Conservation (phyloP, 169 alveolate species). For the Plasmodium malariae region DNA sequence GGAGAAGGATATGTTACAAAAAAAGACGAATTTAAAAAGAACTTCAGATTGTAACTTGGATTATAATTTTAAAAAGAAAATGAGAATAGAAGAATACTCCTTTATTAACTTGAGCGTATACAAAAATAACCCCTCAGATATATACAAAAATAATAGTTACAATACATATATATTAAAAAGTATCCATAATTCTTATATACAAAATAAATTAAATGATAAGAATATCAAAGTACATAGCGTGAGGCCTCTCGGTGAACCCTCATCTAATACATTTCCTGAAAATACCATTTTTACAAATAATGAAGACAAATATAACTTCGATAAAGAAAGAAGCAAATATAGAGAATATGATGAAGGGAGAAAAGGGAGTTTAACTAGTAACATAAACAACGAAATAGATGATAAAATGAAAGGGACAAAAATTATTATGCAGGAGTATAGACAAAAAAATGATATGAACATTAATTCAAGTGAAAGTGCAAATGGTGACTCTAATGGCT, state of each 20-base stretch:
- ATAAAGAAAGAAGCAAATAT: neutral
- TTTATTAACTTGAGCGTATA: slow-evolving; percentile 45
- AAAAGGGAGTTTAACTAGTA: slow-evolving; percentile 5
- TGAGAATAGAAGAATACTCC: slow-evolving; percentile 43
- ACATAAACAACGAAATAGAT: slow-evolving; percentile 24
- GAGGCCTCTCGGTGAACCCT: neutral
- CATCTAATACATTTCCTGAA: neutral
- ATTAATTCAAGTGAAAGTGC: neutral
- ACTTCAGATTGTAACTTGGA: slow-evolving; percentile 7
- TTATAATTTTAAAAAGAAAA: slow-evolving; percentile 20
- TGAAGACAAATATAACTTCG: neutral
- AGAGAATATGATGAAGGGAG: neutral
- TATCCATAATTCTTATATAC: slow-evolving; percentile 40
- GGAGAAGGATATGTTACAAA: neutral
- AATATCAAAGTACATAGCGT: neutral
- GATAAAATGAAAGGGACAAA: neutral
- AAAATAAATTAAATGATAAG: slow-evolving; percentile 28
- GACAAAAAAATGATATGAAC: neutral
- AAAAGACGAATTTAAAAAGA: slow-evolving; percentile 41
- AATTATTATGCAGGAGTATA: neutral
- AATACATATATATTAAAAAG: slow-evolving; percentile 59
- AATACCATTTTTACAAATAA: neutral
- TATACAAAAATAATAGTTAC: slow-evolving; percentile 48
- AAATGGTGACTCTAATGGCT: too few species aligned
- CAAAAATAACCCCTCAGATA: slow-evolving; percentile 37